These are phyloP conservation scores for Zarea fungicola DNA, from an alignment of 2,329 filamentous ascomycete species.

Conservation along the genomic window DNA sequence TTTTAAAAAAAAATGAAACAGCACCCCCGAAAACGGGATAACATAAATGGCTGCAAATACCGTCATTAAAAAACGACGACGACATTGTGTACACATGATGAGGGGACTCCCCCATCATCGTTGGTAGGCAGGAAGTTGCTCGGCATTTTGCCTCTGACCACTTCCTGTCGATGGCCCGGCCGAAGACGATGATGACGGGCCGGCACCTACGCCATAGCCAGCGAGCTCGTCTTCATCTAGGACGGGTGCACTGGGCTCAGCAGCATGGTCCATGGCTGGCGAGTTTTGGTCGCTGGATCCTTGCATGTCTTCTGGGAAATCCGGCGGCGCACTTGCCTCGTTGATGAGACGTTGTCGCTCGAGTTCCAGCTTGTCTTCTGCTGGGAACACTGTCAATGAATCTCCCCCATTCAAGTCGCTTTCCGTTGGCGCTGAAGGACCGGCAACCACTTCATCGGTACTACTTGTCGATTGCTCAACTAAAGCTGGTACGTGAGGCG, in stretches of 20 bases:
- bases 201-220: constrained; percentile 22
- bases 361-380: constrained; percentile 76
- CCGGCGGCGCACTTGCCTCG: constrained; percentile 59
- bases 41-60: too few species aligned
- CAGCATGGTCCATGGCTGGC: constrained; percentile 20
- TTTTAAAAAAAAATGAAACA: too few species aligned
- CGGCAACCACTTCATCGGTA: constrained; percentile 23
- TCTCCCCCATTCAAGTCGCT: constrained; percentile 36
- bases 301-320: constrained; percentile 50
- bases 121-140: constrained; percentile 36
- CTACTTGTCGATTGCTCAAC: constrained; percentile 14
- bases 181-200: constrained; percentile 21
- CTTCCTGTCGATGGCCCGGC: not conserved
- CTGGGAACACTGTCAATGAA: constrained; percentile 21
- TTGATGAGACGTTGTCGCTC: constrained; percentile 60
- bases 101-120: too few species aligned
- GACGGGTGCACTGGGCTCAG: constrained; percentile 52
- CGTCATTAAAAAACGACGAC: too few species aligned
- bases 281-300: constrained; percentile 25
- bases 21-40: too few species aligned
- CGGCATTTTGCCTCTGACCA: constrained; percentile 16
- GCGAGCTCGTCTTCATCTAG: constrained; percentile 50
- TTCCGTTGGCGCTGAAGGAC: constrained; percentile 41
- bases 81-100: too few species aligned
- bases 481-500: constrained; percentile 21